Conservation (phyloP, 257 asterid genomes). For the Eucommia ulmoides region DNA sequence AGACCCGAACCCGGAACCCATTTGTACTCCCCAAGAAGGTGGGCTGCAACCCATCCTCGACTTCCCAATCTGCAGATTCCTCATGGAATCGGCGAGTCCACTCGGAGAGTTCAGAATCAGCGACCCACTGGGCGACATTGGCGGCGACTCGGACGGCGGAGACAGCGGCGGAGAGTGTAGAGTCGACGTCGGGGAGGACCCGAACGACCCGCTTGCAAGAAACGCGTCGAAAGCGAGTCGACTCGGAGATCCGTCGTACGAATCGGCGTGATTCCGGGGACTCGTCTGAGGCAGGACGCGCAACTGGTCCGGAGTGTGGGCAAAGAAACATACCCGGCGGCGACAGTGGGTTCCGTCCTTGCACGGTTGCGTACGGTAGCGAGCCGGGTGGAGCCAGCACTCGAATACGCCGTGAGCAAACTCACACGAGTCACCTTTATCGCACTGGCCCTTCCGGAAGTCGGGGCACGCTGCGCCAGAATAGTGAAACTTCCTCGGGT, state of each 20-base stretch:
- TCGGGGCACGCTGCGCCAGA: conserved; percentile 79
- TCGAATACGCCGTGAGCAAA: conserved; percentile 88
- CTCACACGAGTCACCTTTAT: conserved; percentile 77
- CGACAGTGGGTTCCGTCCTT: conserved; percentile 81
- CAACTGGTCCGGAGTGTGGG: conserved; percentile 77
- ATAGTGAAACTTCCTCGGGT: conserved; percentile 56
- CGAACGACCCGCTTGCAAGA: conserved; percentile 8
- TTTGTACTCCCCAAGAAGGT: conserved; percentile 40
- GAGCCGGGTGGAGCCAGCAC: conserved; percentile 91
- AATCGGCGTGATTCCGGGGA: conserved; percentile 5
- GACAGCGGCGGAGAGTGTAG: conserved; percentile 40
- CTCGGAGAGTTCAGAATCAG: conserved; percentile 28
- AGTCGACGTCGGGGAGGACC: conserved; percentile 16
- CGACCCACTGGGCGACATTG: conserved; percentile 38
- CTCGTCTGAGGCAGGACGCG: conserved; percentile 33
- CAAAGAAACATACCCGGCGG: conserved; percentile 83
- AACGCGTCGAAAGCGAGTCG: conserved; percentile 16
- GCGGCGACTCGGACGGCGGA: conserved; percentile 45
- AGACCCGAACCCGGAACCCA: conserved; percentile 35
- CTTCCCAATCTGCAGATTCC: conserved; percentile 46
- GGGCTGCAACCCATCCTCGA: conserved; percentile 32
- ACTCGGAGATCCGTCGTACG: conserved; percentile 30
- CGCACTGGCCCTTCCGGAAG: conserved; percentile 51
- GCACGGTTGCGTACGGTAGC: conserved; percentile 88
- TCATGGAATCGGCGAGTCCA: conserved; percentile 49